A percentile compares a stretch with the other conserved stretches of the same genome.
Conservation (phyloP, 345 rosid genomes). For the Eucalyptus brandiana region DNA sequence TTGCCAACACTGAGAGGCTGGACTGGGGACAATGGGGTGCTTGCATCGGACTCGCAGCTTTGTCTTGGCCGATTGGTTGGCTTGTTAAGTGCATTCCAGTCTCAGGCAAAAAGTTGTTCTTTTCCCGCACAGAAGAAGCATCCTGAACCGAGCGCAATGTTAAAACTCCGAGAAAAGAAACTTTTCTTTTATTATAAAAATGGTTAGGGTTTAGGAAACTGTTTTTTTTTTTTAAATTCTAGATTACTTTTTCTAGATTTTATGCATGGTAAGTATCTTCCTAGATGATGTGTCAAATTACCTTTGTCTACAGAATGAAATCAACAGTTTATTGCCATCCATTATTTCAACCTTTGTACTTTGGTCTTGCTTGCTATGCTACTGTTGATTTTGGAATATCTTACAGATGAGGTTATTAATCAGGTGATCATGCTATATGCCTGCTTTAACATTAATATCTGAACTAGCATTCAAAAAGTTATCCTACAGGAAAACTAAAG, state of each 20-base stretch:
- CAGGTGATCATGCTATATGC: background rate
- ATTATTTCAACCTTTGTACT: background rate
- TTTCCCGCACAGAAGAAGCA: background rate
- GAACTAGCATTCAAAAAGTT: background rate
- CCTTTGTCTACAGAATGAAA: background rate
- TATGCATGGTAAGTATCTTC: background rate
- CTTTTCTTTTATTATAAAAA: too few species aligned
- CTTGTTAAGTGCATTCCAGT: conserved; percentile 51
- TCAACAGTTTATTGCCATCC: background rate
- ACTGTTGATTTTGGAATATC: background rate
- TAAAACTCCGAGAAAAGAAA: too few species aligned
- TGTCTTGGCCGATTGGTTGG: conserved; percentile 70
- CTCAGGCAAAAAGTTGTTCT: background rate
- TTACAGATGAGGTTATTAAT: background rate
- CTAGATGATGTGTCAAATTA: background rate
- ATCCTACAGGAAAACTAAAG: background rate
- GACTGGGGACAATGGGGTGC: conserved; percentile 55
- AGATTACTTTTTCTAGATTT: background rate
- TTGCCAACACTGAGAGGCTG: conserved; percentile 69
- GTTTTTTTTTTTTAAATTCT: background rate
- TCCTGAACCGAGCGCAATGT: background rate
- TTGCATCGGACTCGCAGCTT: conserved; percentile 42
- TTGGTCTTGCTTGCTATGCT: background rate
- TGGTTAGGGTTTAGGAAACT: too few species aligned
- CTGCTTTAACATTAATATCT: background rate